Conservation (phyloP, 352 stramenopile genomes). For the Pythium monospermum region DNA sequence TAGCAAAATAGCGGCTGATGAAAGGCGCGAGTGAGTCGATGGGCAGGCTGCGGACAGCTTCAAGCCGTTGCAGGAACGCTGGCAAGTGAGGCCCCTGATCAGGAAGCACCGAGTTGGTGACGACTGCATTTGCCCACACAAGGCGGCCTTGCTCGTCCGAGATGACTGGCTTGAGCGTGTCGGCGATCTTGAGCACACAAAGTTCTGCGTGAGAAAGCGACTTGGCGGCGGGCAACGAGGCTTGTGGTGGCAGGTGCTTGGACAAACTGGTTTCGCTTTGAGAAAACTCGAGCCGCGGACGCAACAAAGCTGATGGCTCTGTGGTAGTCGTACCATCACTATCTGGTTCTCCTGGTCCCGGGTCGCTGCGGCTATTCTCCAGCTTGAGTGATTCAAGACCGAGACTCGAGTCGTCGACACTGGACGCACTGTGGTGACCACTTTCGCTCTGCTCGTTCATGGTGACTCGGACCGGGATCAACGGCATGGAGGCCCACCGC, state of each 20-base stretch:
- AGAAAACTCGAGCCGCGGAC: slow-evolving; percentile 18
- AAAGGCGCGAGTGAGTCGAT: slow-evolving; percentile 62
- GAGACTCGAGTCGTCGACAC: background rate
- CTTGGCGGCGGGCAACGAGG: slow-evolving; percentile 13
- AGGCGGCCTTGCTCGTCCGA: slow-evolving; percentile 45
- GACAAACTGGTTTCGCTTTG: slow-evolving; percentile 39
- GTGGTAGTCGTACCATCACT: too few species aligned
- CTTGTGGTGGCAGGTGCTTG: background rate
- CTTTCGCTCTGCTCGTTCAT: background rate
- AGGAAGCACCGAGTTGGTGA: slow-evolving; percentile 30
- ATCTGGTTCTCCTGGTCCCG: background rate
- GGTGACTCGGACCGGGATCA: slow-evolving; percentile 10
- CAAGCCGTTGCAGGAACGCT: slow-evolving; percentile 32
- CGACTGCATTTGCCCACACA: slow-evolving; percentile 63
- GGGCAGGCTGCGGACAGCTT: slow-evolving; percentile 36
- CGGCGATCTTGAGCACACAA: slow-evolving; percentile 46
- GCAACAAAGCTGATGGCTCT: background rate
- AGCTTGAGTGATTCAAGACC: slow-evolving; percentile 5
- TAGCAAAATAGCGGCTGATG: slow-evolving; percentile 74
- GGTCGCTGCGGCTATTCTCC: slow-evolving; percentile 18
- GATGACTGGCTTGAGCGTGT: slow-evolving; percentile 37
- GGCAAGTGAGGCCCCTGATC: slow-evolving; percentile 19
- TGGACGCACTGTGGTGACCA: background rate
- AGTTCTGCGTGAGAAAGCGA: slow-evolving; percentile 35
- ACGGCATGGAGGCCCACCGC: slow-evolving; percentile 21